Conservation (phyloP, 768 basidiomycete genomes). For the Leccinum broughii region DNA sequence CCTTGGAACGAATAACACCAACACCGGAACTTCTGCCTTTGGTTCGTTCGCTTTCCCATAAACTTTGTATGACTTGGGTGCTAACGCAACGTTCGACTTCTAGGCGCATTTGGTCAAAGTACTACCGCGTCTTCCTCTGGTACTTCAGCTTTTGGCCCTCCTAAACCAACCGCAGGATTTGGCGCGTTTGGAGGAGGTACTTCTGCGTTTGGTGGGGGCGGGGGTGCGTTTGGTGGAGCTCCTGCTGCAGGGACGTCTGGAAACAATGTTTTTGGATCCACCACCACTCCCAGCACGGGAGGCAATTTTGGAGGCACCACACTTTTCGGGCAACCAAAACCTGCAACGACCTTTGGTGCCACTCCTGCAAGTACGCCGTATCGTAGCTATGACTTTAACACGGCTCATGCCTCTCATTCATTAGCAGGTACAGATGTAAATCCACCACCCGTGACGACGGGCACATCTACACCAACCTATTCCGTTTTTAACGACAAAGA, state of each 20-base stretch:
- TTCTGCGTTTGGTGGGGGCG: conserved; percentile 48
- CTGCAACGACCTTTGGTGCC: conserved; percentile 45
- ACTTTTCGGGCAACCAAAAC: conserved; percentile 59
- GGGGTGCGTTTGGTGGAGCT: conserved; percentile 42
- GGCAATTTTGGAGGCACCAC: conserved; percentile 47
- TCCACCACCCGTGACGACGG: conserved; percentile 62
- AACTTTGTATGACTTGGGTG: conserved; percentile 3
- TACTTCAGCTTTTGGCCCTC: conserved; percentile 56
- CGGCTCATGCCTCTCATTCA: conserved; percentile 15
- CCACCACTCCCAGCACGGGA: conserved; percentile 26
- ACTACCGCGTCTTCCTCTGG: conserved; percentile 37
- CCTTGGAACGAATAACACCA: conserved; percentile 38
- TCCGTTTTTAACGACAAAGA: conserved; percentile 67
- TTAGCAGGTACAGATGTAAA: conserved; percentile 37
- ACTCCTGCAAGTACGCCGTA: conserved; percentile 34
- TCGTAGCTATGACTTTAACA: conserved; percentile 1
- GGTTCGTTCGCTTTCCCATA: conserved; percentile 27
- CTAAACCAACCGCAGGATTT: conserved; percentile 75
- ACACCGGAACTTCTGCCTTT: conserved; percentile 36
- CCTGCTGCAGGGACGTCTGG: conserved; percentile 33
- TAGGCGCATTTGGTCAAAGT: conserved; percentile 45
- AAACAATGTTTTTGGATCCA: conserved; percentile 37
- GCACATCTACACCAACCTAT: conserved; percentile 69
- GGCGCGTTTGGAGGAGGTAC: conserved; percentile 69
- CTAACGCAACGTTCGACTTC: conserved; percentile 9